Evolutionary conservation across 306 rosid species (phyloP).

Genomic region (Lathyrus sativus): DNA sequence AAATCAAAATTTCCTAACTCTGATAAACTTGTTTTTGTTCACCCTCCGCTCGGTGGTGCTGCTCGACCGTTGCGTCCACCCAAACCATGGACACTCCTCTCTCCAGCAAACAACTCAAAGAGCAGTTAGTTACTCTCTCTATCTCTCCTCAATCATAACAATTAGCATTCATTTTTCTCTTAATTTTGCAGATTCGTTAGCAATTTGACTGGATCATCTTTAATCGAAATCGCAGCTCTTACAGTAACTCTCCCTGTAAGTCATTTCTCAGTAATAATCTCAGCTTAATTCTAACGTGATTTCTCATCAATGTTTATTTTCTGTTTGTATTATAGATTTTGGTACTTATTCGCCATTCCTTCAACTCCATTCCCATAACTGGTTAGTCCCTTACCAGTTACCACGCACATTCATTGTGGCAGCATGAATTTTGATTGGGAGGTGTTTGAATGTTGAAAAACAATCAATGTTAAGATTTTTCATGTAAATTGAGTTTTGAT

Average conservation of each 20-base stretch:
- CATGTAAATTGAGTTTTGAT: too few species aligned
- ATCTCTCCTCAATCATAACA: neutral
- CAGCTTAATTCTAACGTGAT: neutral
- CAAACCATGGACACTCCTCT: conserved; percentile 59
- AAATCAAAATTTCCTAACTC: too few species aligned
- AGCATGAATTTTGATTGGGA: too few species aligned
- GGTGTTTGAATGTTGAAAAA: too few species aligned
- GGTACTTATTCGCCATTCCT: conserved; percentile 48
- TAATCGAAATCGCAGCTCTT: conserved; percentile 59
- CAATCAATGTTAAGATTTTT: too few species aligned
- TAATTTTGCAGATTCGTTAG: conserved; percentile 39
- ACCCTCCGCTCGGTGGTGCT: neutral
- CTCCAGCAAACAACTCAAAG: conserved; percentile 69
- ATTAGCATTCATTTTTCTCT: neutral
- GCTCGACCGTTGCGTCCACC: neutral
- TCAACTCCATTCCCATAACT: conserved; percentile 20
- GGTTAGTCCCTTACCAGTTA: conserved; percentile 31
- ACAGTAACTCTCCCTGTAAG: conserved; percentile 46
- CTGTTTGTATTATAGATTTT: conserved; percentile 36
- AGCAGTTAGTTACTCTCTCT: conserved; percentile 62
- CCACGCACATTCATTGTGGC: too few species aligned
- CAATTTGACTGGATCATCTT: conserved; percentile 50
- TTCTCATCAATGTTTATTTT: conserved; percentile 1
- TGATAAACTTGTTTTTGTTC: neutral
- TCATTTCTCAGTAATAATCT: neutral